phyloP scores from a whole-genome alignment of 768 basidiomycete genomes.

The Coprinopsis sp. region DNA sequence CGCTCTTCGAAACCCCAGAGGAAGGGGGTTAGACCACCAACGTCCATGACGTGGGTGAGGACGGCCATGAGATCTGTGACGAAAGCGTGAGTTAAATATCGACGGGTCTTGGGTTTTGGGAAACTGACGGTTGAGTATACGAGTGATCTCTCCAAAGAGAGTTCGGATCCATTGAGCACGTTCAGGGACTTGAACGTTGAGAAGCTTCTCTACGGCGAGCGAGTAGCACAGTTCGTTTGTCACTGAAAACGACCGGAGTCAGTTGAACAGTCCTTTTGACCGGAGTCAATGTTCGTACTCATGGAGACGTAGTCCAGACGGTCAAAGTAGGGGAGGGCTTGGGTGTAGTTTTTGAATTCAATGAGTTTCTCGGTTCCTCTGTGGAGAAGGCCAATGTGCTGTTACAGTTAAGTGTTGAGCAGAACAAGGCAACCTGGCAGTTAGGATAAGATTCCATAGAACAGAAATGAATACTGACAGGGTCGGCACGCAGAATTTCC shows the following conservation, averaged over 20 bases:
- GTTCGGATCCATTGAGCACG: conserved; percentile 98
- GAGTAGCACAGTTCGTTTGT: conserved; percentile 98
- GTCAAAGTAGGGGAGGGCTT: conserved; percentile 98
- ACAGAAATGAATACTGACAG: conserved; percentile 40
- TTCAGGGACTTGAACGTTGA: conserved; percentile 95
- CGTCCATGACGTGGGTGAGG: conserved; percentile 93
- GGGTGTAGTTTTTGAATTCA: conserved; percentile 97
- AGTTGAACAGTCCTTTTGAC: conserved; percentile 4
- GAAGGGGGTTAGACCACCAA: conserved; percentile 97
- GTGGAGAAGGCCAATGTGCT: conserved; percentile 95
- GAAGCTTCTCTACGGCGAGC: conserved; percentile 94
- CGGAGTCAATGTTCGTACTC: conserved; percentile 53
- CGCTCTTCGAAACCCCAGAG: conserved; percentile 99
- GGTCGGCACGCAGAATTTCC: conserved; percentile 84
- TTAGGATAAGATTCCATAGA: background rate
- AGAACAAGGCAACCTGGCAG: conserved; percentile 8
- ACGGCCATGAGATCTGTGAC: conserved; percentile 90
- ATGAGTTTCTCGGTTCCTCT: conserved; percentile 98
- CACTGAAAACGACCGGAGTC: conserved; percentile 54
- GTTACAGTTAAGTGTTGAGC: background rate
- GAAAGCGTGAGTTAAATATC: background rate
- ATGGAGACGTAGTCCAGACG: conserved; percentile 99
- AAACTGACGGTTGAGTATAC: conserved; percentile 82
- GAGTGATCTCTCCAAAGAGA: conserved; percentile 94
- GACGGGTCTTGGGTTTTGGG: background rate